Evolutionary conservation across 306 rosid genomes (phyloP), one percentile per base, ranked within the genome.

Genomic region (Inga leiocalycina): DNA sequence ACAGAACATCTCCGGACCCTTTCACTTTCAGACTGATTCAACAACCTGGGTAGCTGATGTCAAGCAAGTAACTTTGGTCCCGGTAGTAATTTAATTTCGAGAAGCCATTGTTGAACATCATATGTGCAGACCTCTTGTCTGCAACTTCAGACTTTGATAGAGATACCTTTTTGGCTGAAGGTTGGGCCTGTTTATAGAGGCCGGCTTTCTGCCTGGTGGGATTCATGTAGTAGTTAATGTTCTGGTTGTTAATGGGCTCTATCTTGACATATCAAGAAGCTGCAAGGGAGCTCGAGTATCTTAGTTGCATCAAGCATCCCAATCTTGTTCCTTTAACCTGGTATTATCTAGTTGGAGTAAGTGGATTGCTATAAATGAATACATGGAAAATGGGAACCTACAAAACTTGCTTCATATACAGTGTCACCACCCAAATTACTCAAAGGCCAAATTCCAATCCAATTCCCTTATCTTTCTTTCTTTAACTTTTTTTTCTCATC

Each of bases 31-130:
- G 66, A 97, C 99, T 4, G 99, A 97, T 85, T 94, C 98, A 16
- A 94, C 99, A 52, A 92, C 97, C 37, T 97, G 98, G 99, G 97
- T 94, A 85, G 99, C 99, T 68, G 99, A 97, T 90, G 97, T 97
- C 27, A 97, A 97, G 89, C 98, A 97, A 79, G 97, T 98, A 76
- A 92, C 91, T 14, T 89, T 93, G 10, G 98, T 97, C 61, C 92
- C 89, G 1, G 99, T 94, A 32, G 95, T 32, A 32, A 32, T 32
- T 32, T 97, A 32, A 94, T 97, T 83, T 97, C 15, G 97, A 92
- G 89, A 97, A 97, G 90, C 98, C 99, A 46, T 66, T 97, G 89
- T 72, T 92, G 92, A 92, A 90, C 81, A 90, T 97, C 56, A 94
- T 97, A 77, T 97, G 94, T 51, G 94, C 97, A 57, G 98, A 94